Evolutionary conservation across 345 rosid species (phyloP).

Genomic region (Geranium rotundifolium): DNA sequence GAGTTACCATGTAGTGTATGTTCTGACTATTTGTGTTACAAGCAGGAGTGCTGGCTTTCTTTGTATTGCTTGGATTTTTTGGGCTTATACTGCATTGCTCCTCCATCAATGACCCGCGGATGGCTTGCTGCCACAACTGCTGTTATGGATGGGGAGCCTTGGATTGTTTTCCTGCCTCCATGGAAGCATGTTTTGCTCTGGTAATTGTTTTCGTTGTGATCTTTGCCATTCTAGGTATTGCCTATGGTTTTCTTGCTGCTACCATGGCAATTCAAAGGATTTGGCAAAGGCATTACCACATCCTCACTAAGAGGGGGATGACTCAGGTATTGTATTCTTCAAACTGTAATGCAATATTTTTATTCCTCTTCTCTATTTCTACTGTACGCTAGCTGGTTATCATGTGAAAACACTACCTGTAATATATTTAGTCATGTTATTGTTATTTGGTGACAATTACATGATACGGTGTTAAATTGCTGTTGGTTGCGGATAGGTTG

Average conservation of each 20-base stretch:
- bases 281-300: slow-evolving; percentile 95
- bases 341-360: no score
- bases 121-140: slow-evolving; percentile 93
- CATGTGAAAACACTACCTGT: no score
- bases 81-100: slow-evolving; percentile 85
- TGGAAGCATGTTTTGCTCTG: slow-evolving; percentile 91
- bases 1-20: neutral
- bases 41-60: slow-evolving; percentile 78
- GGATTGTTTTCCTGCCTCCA: slow-evolving; percentile 90
- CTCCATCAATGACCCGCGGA: slow-evolving; percentile 70
- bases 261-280: slow-evolving; percentile 91
- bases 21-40: slow-evolving; percentile 2
- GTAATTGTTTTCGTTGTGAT: slow-evolving; percentile 76
- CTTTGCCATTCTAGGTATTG: slow-evolving; percentile 79
- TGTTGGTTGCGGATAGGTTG: no score
- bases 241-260: slow-evolving; percentile 91
- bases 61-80: slow-evolving; percentile 79
- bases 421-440: no score
- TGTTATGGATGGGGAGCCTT: slow-evolving; percentile 96
- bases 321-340: slow-evolving; percentile 45
- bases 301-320: slow-evolving; percentile 82
- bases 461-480: no score
- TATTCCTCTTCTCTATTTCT: no score
- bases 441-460: no score
- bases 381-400: no score